Conservation (phyloP, 768 basidiomycete genomes). For the Boletus bicolor region DNA sequence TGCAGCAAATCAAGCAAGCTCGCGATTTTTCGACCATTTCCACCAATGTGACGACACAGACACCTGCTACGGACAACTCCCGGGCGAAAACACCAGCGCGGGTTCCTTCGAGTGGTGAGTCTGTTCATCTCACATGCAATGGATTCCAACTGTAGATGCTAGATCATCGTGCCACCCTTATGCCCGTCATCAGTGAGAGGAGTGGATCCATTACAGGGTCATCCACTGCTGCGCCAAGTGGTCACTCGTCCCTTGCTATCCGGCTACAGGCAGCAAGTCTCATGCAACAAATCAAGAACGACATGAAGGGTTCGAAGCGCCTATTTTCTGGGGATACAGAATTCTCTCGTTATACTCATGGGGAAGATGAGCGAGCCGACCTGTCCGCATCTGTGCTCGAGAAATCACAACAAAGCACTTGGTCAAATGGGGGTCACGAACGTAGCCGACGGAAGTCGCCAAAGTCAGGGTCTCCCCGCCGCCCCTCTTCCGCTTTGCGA, state of each 20-base stretch:
- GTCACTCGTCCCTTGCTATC: slow-evolving; percentile 64
- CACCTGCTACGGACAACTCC: slow-evolving; percentile 16
- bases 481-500: slow-evolving; percentile 36
- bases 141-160: slow-evolving; percentile 1
- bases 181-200: slow-evolving; percentile 15
- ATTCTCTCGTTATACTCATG: slow-evolving; percentile 37
- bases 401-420: slow-evolving; percentile 22
- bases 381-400: slow-evolving; percentile 9
- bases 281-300: slow-evolving; percentile 83
- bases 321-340: slow-evolving; percentile 68
- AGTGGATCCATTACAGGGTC: slow-evolving; percentile 25
- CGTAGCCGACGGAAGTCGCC: slow-evolving; percentile 20
- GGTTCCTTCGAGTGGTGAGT: slow-evolving; percentile 16
- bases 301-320: slow-evolving; percentile 67
- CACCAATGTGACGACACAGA: slow-evolving; percentile 47
- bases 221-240: slow-evolving; percentile 32
- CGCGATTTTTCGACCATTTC: slow-evolving; percentile 77
- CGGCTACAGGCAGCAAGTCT: slow-evolving; percentile 73
- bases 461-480: slow-evolving; percentile 29
- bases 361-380: slow-evolving; percentile 17
- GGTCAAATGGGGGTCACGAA: slow-evolving; percentile 33
- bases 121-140: not conserved
- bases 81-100: not conserved
- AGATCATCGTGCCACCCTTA: slow-evolving; percentile 13
- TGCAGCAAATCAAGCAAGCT: slow-evolving; percentile 77